Conservation (phyloP, 2,329 filamentous ascomycete genomes). For the Trichoderma sp. region DNA sequence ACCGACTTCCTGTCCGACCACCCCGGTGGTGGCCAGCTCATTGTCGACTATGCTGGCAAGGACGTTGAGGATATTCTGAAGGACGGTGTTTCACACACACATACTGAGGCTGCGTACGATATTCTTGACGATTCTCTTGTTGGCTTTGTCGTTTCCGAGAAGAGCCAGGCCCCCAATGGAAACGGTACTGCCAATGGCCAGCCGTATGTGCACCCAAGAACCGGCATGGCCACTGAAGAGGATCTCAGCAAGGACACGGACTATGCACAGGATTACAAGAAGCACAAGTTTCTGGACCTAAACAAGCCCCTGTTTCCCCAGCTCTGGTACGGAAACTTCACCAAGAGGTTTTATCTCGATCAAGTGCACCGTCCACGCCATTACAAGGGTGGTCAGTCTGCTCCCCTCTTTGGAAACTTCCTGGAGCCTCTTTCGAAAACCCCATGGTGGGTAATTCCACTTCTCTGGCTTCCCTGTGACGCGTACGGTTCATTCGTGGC, state of each 20-base stretch:
- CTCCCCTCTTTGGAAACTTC: conserved; percentile 95
- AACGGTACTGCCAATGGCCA: conserved; percentile 23
- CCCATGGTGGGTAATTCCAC: conserved; percentile 87
- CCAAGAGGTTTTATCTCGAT: conserved; percentile 93
- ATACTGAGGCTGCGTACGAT: conserved; percentile 93
- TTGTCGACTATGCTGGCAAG: conserved; percentile 85
- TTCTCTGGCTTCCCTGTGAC: conserved; percentile 79
- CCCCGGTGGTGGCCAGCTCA: conserved; percentile 82
- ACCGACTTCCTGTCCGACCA: conserved; percentile 88
- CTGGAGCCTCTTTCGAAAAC: conserved; percentile 96
- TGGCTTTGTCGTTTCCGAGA: conserved; percentile 69
- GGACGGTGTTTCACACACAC: conserved; percentile 76
- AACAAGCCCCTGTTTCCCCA: conserved; percentile 80
- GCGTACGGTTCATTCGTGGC: conserved; percentile 68
- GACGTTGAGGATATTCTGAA: conserved; percentile 80
- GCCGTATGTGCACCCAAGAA: conserved; percentile 54
- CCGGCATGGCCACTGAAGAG: conserved; percentile 85
- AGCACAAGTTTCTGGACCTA: conserved; percentile 90
- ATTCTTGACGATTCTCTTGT: conserved; percentile 84
- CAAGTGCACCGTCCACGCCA: conserved; percentile 95
- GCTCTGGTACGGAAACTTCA: conserved; percentile 83
- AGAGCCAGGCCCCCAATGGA: conserved; percentile 42
- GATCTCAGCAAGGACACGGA: conserved; percentile 88
- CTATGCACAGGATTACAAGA: conserved; percentile 69
- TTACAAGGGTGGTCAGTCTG: conserved; percentile 89